Percentiles rank a stretch among this genome's conserved stretches.
Evolutionary conservation across 1,284 basidiomycete species (phyloP).

Genomic region (Pulveroboletus sp.): DNA sequence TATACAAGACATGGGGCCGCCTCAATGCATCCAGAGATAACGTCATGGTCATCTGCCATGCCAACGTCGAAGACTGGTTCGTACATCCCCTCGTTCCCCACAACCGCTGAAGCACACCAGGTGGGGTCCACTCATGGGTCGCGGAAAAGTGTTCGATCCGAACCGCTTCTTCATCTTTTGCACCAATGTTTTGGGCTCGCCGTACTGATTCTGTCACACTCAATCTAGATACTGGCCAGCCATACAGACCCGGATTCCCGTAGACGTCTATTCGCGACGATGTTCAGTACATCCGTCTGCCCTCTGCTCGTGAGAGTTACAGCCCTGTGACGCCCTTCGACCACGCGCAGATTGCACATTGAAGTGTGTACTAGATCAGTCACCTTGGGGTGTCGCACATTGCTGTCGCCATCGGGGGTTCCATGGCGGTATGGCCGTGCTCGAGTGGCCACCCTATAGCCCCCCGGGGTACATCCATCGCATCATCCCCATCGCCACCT

Average conservation of each 20-base stretch:
- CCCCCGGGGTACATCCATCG: constrained; percentile 80
- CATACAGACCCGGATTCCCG: constrained; percentile 94
- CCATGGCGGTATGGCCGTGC: constrained; percentile 97
- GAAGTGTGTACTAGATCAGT: constrained; percentile 86
- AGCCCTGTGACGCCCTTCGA: neutral
- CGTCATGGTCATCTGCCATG: constrained; percentile 96
- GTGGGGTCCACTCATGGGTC: constrained; percentile 96
- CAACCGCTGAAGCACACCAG: constrained; percentile 37
- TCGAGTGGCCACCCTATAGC: constrained; percentile 93
- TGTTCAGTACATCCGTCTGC: constrained; percentile 55
- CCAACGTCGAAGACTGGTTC: constrained; percentile 96
- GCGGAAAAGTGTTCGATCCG: constrained; percentile 87
- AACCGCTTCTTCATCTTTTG: constrained; percentile 92
- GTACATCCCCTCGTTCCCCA: constrained; percentile 22
- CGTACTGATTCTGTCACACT: constrained; percentile 88
- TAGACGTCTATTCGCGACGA: constrained; percentile 91
- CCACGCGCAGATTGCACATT: constrained; percentile 64
- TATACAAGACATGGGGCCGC: constrained; percentile 95
- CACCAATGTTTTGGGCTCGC: constrained; percentile 79
- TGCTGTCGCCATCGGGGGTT: constrained; percentile 91
- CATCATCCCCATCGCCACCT: constrained; percentile 90
- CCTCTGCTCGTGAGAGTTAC: too few relatives aligned
- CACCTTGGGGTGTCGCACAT: constrained; percentile 79
- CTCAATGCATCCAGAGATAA: constrained; percentile 80
- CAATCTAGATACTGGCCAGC: constrained; percentile 51